A percentile compares a stretch with the other conserved stretches of the same genome.
Conservation (phyloP, 768 basidiomycete species). For the Tricholoma furcatifolium region DNA sequence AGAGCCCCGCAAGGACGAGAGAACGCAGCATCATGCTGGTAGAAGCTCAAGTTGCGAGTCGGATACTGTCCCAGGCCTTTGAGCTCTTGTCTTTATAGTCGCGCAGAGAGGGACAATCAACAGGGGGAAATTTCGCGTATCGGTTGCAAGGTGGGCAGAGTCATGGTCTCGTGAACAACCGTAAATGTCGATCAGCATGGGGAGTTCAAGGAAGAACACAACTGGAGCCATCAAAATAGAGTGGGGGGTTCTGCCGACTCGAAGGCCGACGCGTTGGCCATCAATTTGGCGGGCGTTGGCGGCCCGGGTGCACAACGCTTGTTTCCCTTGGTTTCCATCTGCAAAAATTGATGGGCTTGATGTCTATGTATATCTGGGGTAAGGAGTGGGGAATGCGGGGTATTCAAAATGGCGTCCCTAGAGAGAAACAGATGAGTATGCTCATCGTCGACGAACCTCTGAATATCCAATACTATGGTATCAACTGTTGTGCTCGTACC, state of each 20-base stretch:
- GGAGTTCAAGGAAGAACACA: background rate
- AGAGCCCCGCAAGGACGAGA: conserved; percentile 2
- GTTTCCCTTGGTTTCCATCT: background rate
- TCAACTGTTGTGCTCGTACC: too few species aligned
- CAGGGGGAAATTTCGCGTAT: conserved; percentile 9
- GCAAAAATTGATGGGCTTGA: background rate
- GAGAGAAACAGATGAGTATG: too few species aligned
- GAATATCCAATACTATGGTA: too few species aligned
- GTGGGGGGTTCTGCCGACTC: conserved; percentile 7
- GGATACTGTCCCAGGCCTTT: background rate
- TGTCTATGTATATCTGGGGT: background rate
- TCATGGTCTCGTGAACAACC: conserved; percentile 4
- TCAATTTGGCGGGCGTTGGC: background rate
- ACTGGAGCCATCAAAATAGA: background rate
- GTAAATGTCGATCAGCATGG: background rate
- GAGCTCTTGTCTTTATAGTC: background rate
- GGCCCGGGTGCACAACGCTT: background rate
- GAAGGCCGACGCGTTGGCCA: conserved; percentile 1
- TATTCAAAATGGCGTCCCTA: too few species aligned
- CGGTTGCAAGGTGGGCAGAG: background rate
- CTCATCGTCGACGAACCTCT: too few species aligned
- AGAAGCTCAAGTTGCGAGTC: background rate
- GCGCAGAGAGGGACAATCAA: too few species aligned
- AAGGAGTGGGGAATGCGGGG: background rate
- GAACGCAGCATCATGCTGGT: conserved; percentile 5